Conservation (phyloP, 176 grass and related monocot genomes). For the Eleusine indica region DNA sequence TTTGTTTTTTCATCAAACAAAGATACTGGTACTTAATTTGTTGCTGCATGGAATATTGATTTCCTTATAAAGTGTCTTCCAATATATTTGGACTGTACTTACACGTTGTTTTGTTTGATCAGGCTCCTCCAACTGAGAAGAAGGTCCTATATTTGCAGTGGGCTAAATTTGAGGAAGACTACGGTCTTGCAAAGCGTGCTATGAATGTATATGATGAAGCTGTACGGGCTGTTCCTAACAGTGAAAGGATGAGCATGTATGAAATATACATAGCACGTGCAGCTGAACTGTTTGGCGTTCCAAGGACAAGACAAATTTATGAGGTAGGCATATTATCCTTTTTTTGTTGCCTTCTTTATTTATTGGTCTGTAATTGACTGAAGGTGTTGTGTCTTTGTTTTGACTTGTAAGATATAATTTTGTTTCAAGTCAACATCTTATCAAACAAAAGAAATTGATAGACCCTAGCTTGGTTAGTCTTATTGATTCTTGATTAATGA, state of each 20-base stretch:
- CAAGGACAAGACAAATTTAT: slow-evolving; percentile 79
- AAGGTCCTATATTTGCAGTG: slow-evolving; percentile 81
- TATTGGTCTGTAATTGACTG: slow-evolving; percentile 3
- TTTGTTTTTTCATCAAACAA: slow-evolving; percentile 13
- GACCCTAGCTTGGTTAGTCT: slow-evolving; percentile 1
- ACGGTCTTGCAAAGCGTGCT: slow-evolving; percentile 76
- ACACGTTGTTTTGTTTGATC: slow-evolving; percentile 36
- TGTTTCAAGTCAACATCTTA: not conserved
- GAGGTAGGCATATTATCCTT: slow-evolving; percentile 52
- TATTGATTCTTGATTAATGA: slow-evolving; percentile 5
- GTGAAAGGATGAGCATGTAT: slow-evolving; percentile 80
- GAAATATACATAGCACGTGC: slow-evolving; percentile 84
- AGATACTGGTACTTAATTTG: not conserved
- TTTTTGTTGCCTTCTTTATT: not conserved
- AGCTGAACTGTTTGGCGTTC: slow-evolving; percentile 76
- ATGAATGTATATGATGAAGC: slow-evolving; percentile 87
- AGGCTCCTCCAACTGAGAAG: slow-evolving; percentile 76
- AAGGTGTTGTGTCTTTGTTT: slow-evolving; percentile 6
- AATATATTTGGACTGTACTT: slow-evolving; percentile 38
- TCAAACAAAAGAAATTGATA: slow-evolving; percentile 6
- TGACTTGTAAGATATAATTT: slow-evolving; percentile 5
- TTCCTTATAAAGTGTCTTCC: slow-evolving; percentile 24
- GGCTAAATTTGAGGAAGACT: slow-evolving; percentile 90
- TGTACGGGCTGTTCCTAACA: slow-evolving; percentile 67
- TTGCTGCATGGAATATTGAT: slow-evolving; percentile 25